Conservation (phyloP, 164 flowering plant genomes). For the Aristolochia contorta region DNA sequence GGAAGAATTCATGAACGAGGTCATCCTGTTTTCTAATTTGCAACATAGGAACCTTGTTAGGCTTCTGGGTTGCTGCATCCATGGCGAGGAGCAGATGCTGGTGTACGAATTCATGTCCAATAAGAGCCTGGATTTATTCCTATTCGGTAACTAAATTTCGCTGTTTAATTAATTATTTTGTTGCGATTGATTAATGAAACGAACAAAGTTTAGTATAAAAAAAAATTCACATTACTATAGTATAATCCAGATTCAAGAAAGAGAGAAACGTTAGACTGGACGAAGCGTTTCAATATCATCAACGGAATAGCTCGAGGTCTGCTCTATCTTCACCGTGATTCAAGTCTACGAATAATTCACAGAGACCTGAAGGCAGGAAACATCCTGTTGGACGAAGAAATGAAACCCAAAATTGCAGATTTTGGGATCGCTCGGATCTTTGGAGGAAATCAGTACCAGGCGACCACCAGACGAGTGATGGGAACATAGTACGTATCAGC, state of each 20-base stretch:
- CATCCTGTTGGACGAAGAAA: constrained; percentile 1
- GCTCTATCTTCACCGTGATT: too few relatives aligned
- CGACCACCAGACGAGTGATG: constrained; percentile 15
- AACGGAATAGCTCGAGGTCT: constrained; percentile 2
- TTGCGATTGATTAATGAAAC: too few relatives aligned
- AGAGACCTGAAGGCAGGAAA: constrained; percentile 41
- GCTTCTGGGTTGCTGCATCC: constrained; percentile 7
- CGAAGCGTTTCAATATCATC: constrained; percentile 16
- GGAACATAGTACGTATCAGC: constrained; percentile 28
- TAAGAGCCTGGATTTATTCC: constrained; percentile 4
- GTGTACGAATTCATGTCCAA: constrained; percentile 22
- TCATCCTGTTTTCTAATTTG: constrained; percentile 8
- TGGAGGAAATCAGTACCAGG: constrained; percentile 16
- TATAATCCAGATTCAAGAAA: neutral
- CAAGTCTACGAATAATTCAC: too few relatives aligned
- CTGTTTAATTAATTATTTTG: neutral
- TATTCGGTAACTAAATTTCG: neutral
- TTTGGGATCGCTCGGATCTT: constrained; percentile 56
- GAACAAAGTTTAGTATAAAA: too few relatives aligned
- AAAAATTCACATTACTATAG: too few relatives aligned
- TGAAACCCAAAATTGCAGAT: constrained; percentile 43
- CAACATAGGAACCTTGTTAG: constrained; percentile 12
- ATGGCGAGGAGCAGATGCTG: constrained; percentile 3
- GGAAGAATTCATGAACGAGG: constrained; percentile 29
- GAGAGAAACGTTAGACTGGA: constrained; percentile 12